These are phyloP conservation scores for Symbiodinium pilosum DNA, from an alignment of 73 alveolate genomes.

Conservation along the genomic window DNA sequence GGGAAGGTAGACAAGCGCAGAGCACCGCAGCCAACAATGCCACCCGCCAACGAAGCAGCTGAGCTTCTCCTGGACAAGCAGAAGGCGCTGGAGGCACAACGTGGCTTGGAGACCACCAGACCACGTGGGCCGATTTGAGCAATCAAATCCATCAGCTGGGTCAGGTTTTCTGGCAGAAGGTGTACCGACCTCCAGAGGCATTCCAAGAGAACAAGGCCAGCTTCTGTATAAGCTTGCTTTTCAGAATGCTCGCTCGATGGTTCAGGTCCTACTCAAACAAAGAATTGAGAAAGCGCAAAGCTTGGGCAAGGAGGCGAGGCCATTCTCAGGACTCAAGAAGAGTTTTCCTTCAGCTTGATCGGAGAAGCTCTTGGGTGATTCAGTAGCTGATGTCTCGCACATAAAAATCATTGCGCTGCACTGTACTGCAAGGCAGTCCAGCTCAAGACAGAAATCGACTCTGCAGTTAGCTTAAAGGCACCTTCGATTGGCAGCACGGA, in stretches of 20 bases:
- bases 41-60: slow-evolving; percentile 72
- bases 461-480: not conserved
- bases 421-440: slow-evolving; percentile 57
- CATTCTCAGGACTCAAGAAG: not conserved
- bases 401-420: not conserved
- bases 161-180: slow-evolving; percentile 85
- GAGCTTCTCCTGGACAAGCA: slow-evolving; percentile 84
- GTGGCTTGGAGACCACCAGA: not conserved
- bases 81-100: slow-evolving; percentile 75
- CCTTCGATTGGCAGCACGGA: too few species aligned
- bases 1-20: not conserved
- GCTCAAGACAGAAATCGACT: slow-evolving; percentile 51
- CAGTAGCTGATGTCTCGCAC: not conserved
- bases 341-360: not conserved
- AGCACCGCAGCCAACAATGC: not conserved
- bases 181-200: slow-evolving; percentile 75
- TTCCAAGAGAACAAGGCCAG: slow-evolving; percentile 86
- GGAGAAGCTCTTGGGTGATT: not conserved
- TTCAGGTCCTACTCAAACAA: slow-evolving; percentile 57
- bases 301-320: slow-evolving; percentile 57
- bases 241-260: too few species aligned
- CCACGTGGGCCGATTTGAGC: too few species aligned
- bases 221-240: too few species aligned
- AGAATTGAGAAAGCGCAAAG: slow-evolving; percentile 75
- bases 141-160: too few species aligned